Base-by-base conservation (phyloP, 495 filamentous ascomycete genomes). In the Penicilliopsis zonata region DNA sequence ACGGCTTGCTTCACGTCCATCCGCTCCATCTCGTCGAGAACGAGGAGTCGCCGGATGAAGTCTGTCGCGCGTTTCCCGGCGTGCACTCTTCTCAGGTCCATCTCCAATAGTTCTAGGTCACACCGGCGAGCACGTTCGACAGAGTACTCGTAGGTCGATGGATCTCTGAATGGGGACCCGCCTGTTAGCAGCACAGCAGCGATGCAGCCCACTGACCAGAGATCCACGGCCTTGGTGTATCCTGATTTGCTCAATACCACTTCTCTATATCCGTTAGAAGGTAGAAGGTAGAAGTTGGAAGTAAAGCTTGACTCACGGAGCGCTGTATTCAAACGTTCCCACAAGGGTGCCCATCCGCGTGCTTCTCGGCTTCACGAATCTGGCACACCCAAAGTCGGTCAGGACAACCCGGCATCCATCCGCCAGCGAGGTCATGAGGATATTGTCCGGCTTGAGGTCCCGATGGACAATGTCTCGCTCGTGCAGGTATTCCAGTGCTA, bases 351-450 rank as follows among this genome's bases (percentile, higher is more conserved):
- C 61, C 71, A 82, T 74, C 9, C 80, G 65, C 10, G 60, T 50
- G 3, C 47, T 43, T 12, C 45, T 40, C 3, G 47, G 13, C 4
- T 42, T 29, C 6, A 67, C 34, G 10, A 58, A 53, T 20, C 55
- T 70, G 5, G 78, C 72, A 31, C 70, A 65, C 6, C 83, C 83
- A 50, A 90, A 81, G 43, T 90, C 83, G 0, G 78, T 77, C 14
- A 90, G 56, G 1, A 86, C 66, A 13, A 86, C 57, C 16, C 83
- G 53, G 23, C 67, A 52, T 2, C 57, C 55, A 19, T 55, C 41
- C 18, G 47, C 52, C 5, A 69, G 60, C 1, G 61, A 53, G 6
- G 71, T 69, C 55, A 79, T 66, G 8, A 82, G 59, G 5, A 81
- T 66, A 29, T 81, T 82, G 21, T 81, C 78, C 0, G 75, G 78